Base-by-base conservation (phyloP, 306 rosid species). In the Dalbergia cultrata region DNA sequence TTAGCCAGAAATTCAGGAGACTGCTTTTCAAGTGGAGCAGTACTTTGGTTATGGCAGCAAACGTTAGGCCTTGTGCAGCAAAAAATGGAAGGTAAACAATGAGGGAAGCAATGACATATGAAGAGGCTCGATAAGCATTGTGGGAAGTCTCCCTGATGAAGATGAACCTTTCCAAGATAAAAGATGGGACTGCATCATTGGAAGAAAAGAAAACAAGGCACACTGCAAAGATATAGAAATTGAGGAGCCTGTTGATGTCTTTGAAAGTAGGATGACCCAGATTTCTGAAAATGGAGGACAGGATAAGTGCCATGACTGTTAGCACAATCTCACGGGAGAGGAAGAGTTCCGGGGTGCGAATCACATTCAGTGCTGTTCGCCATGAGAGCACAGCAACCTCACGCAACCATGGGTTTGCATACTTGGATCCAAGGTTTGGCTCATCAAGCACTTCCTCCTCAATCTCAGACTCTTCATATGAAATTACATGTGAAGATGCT, bases 121-220 rank as follows among this genome's bases (percentile, higher is more conserved):
- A 94, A 44, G 97, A 94, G 63, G 98, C 93, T n/a, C 97, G 92
- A 18, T 94, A 94, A 65, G 98, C 93, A 41, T 92, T 92, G 85
- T 94, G 93, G 13, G 98, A 94, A 47, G 97, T 86, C 82, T 94
- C 93, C 85, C 95, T 82, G 26, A 90, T 92, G 90, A 92, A 94
- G 82, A 94, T 89, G 97, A 92, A 92, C 75, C 97, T 86, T 76
- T 94, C 97, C 69, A 80, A 89, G 81, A 92, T 94, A 83, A 91
- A 90, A 47, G 94, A 88, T 6, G 98, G 98, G 64, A 94, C 97
- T 14, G 97, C 98, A 67, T 94, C 97, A 31, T 94, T 94, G 72
- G 98, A 94, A 47, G 98, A 92, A 44, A 92, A 91, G 97, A 94
- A 94, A 49, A 92, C 89, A 6, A 94, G 91, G 84, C 95, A 94